A percentile compares a stretch with the other conserved stretches of the same genome.
phyloP scores from a whole-genome alignment of 768 basidiomycete species.

The Filobasidium floriforme region DNA sequence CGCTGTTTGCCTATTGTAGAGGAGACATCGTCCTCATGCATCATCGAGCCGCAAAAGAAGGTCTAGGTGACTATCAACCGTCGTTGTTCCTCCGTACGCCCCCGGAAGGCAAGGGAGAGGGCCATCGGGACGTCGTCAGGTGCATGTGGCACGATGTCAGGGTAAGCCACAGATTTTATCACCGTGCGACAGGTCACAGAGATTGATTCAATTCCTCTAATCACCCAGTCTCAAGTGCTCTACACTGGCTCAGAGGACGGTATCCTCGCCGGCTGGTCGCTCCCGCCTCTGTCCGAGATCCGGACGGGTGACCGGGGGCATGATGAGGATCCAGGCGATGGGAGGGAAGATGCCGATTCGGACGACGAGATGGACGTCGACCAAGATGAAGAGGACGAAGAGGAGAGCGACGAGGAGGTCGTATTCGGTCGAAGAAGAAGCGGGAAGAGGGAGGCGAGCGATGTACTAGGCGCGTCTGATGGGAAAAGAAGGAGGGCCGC shows the following conservation, averaged over 20 bases:
- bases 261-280: constrained; percentile 39
- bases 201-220: too few relatives aligned
- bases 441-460: constrained; percentile 8
- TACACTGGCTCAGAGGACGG: constrained; percentile 45
- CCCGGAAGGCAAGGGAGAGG: constrained; percentile 24
- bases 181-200: not conserved
- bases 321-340: constrained; percentile 36
- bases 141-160: constrained; percentile 36
- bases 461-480: not conserved
- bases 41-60: constrained; percentile 11
- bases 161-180: constrained; percentile 15
- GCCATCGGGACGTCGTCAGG: constrained; percentile 42
- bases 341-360: constrained; percentile 21
- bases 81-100: constrained; percentile 37
- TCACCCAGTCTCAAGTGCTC: constrained; percentile 32
- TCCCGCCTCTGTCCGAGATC: constrained; percentile 23
- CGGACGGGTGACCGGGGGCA: constrained; percentile 34
- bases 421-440: constrained; percentile 2
- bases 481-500: constrained; percentile 2
- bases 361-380: constrained; percentile 18
- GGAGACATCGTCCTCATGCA: constrained; percentile 43
- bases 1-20: constrained; percentile 18
- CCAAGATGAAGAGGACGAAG: constrained; percentile 31
- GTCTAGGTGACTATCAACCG: constrained; percentile 28
- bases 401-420: constrained; percentile 27